Evolutionary conservation across 352 stramenopile genomes (phyloP).

Genomic region (Elongisporangium prolatum): DNA sequence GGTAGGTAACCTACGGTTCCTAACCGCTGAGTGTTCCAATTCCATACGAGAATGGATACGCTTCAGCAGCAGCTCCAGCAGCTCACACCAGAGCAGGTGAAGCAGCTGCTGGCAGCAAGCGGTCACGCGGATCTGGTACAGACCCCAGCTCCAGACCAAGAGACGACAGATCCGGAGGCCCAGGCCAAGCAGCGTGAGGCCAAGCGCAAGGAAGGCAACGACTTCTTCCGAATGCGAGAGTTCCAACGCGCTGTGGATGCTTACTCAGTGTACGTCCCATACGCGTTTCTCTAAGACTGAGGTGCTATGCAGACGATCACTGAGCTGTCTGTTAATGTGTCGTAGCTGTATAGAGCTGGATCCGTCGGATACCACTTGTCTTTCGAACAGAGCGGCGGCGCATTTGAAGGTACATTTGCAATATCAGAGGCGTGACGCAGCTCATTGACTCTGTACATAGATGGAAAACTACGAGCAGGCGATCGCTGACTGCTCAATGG

Average conservation of each 20-base stretch:
- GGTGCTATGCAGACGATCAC: not conserved
- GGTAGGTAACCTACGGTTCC: not conserved
- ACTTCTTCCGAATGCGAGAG: constrained; percentile 31
- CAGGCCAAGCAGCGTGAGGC: constrained; percentile 5
- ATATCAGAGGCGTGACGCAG: not conserved
- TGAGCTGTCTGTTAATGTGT: not conserved
- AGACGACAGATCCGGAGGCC: not conserved
- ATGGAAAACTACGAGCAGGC: constrained; percentile 31
- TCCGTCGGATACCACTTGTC: constrained; percentile 26
- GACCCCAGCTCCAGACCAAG: not conserved
- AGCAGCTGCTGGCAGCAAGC: constrained; percentile 19
- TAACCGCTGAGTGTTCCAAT: not conserved
- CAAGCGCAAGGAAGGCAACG: constrained; percentile 37
- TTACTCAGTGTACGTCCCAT: constrained; percentile 35
- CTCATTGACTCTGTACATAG: constrained; percentile 9
- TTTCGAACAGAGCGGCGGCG: constrained; percentile 67
- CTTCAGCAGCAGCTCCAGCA: constrained; percentile 23
- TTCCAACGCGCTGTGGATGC: constrained; percentile 30
- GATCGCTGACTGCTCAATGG: constrained; percentile 39
- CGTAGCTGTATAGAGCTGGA: constrained; percentile 48
- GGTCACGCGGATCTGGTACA: constrained; percentile 27
- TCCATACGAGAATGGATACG: constrained; percentile 21
- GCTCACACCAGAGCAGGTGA: constrained; percentile 23
- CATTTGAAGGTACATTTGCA: constrained; percentile 44
- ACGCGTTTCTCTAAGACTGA: not conserved